Conservation (phyloP, 2,329 filamentous ascomycete genomes). For the Stagonosporopsis rhizophila region DNA sequence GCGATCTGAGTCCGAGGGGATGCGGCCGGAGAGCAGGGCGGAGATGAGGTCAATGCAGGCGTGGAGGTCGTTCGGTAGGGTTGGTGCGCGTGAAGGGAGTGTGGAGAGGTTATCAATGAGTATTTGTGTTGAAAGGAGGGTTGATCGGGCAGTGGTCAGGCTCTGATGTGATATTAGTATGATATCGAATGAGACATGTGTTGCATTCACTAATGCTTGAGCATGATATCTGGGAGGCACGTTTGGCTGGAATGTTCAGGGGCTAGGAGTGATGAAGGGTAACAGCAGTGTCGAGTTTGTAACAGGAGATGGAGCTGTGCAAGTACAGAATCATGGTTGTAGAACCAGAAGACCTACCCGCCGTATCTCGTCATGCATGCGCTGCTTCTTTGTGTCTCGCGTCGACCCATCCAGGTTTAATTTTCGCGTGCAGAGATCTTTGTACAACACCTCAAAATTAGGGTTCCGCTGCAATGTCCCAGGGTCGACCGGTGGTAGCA, state of each 20-base stretch:
- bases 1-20: conserved; percentile 45
- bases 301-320: too few species aligned
- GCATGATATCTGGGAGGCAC: background rate
- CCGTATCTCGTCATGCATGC: conserved; percentile 50
- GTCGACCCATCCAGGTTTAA: conserved; percentile 55
- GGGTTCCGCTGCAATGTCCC: conserved; percentile 50
- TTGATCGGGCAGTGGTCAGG: conserved; percentile 45
- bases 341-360: conserved; percentile 37
- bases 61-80: conserved; percentile 53
- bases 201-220: background rate
- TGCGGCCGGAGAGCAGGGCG: conserved; percentile 49
- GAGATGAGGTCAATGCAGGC: conserved; percentile 52
- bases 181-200: background rate
- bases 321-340: too few species aligned
- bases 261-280: too few species aligned
- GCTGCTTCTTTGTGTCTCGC: conserved; percentile 51
- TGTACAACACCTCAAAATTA: conserved; percentile 55
- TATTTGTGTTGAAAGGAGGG: conserved; percentile 42
- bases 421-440: conserved; percentile 53
- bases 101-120: conserved; percentile 45
- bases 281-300: too few species aligned
- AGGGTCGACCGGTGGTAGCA: conserved; percentile 54
- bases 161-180: conserved; percentile 40
- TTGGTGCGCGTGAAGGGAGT: conserved; percentile 44
- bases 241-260: background rate